phyloP scores from a whole-genome alignment of 306 rosid species.

The Coriaria nepalensis region DNA sequence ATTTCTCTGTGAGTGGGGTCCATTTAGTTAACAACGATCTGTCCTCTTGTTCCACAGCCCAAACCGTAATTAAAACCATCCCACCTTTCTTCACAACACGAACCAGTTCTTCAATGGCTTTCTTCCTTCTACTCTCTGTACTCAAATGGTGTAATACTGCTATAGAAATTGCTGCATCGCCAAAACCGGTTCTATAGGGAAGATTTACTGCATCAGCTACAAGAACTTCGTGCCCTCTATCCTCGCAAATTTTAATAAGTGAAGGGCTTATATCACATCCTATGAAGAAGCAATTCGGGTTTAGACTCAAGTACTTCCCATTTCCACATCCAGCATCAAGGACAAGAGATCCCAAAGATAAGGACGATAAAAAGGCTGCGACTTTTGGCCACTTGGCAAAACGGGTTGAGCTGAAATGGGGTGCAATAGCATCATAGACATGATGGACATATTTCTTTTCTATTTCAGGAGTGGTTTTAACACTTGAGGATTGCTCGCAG shows the following conservation, averaged over 20 bases:
- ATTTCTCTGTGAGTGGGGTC: constrained; percentile 68
- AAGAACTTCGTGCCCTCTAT: constrained; percentile 71
- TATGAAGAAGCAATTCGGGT: constrained; percentile 46
- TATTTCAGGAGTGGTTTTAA: constrained; percentile 65
- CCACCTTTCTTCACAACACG: constrained; percentile 91
- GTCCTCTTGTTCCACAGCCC: constrained; percentile 98
- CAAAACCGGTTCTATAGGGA: constrained; percentile 71
- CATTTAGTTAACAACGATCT: constrained; percentile 49
- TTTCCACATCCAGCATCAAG: constrained; percentile 95
- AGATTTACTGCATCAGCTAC: constrained; percentile 86
- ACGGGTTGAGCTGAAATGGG: constrained; percentile 81
- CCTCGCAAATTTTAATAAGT: constrained; percentile 64
- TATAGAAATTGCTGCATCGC: constrained; percentile 85
- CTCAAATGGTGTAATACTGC: constrained; percentile 92
- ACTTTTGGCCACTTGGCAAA: constrained; percentile 96
- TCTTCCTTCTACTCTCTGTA: constrained; percentile 66
- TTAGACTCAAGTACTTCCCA: constrained; percentile 71
- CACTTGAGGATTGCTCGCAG: constrained; percentile 24
- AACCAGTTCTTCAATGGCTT: constrained; percentile 76
- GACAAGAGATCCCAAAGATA: constrained; percentile 61
- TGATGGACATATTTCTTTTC: constrained; percentile 81
- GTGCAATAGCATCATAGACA: constrained; percentile 93
- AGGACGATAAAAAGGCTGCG: constrained; percentile 56
- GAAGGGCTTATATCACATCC: constrained; percentile 84
- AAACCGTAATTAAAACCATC: constrained; percentile 73